phyloP scores from a whole-genome alignment of 2,329 filamentous ascomycete species.

The Aspergillus sergii region DNA sequence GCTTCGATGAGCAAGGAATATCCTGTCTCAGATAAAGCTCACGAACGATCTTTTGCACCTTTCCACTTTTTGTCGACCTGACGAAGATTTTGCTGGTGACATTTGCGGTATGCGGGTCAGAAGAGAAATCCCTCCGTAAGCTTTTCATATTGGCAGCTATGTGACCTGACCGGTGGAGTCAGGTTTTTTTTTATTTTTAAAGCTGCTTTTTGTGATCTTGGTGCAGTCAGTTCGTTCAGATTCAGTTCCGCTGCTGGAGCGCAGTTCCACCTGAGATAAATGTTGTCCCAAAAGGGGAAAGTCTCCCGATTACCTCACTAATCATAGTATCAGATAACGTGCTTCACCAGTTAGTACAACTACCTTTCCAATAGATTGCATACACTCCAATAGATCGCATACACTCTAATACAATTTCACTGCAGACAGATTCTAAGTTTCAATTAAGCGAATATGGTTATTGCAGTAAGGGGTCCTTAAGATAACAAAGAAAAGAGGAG shows the following conservation, averaged over 20 bases:
- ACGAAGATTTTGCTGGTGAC: slow-evolving; percentile 96
- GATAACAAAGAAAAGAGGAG: not conserved
- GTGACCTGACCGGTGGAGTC: slow-evolving; percentile 15
- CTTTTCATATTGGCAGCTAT: slow-evolving; percentile 57
- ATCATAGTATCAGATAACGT: slow-evolving; percentile 8
- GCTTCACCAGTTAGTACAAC: not conserved
- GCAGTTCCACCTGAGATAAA: slow-evolving; percentile 10
- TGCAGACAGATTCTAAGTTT: not conserved
- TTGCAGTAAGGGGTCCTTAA: slow-evolving; percentile 26
- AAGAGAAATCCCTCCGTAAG: slow-evolving; percentile 58
- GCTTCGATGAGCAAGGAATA: slow-evolving; percentile 91
- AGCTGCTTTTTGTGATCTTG: slow-evolving; percentile 25
- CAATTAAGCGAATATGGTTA: slow-evolving; percentile 25
- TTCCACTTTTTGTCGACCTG: slow-evolving; percentile 89
- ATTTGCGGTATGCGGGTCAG: slow-evolving; percentile 64
- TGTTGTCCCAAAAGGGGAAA: slow-evolving; percentile 25
- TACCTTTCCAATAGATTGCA: not conserved
- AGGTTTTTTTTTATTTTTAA: slow-evolving; percentile 3
- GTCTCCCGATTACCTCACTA: slow-evolving; percentile 20
- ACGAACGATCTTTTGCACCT: slow-evolving; percentile 97
- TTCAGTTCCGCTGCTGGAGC: slow-evolving; percentile 18
- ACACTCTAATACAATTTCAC: not conserved
- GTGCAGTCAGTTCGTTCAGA: slow-evolving; percentile 14
- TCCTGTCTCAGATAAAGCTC: slow-evolving; percentile 95
- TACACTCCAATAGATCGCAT: not conserved